A percentile compares a stretch with the other conserved stretches of the same genome.
Evolutionary conservation across 257 asterid genomes (phyloP).

Genomic region (Nemophila menziesii): DNA sequence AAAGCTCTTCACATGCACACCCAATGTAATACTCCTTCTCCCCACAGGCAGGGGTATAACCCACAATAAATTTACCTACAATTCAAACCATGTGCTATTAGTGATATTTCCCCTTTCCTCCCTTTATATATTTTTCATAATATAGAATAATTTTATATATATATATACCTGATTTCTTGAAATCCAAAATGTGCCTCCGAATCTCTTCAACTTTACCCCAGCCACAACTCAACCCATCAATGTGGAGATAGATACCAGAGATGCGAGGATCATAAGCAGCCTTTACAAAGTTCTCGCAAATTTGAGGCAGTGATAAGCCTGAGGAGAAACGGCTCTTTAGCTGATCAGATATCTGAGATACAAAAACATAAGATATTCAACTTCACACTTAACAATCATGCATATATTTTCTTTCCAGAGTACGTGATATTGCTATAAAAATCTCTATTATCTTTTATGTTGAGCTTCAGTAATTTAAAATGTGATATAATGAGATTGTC

Average conservation of each 20-base stretch:
- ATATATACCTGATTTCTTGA: constrained; percentile 71
- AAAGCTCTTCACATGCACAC: constrained; percentile 83
- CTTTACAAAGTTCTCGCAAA: constrained; percentile 79
- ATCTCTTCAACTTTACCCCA: constrained; percentile 99
- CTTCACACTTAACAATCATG: background rate
- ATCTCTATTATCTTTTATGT: background rate
- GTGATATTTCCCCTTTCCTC: background rate
- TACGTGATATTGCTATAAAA: background rate
- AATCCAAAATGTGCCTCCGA: constrained; percentile 76
- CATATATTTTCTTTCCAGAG: background rate
- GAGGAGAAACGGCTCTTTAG: constrained; percentile 92
- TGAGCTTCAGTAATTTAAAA: background rate
- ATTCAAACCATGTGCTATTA: constrained; percentile 1
- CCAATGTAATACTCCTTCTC: constrained; percentile 93
- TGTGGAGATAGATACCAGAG: constrained; percentile 82
- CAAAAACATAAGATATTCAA: constrained; percentile 5
- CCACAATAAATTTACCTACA: constrained; percentile 77
- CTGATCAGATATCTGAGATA: constrained; percentile 88
- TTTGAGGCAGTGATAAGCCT: constrained; percentile 83
- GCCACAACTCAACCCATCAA: constrained; percentile 78
- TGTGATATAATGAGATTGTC: background rate
- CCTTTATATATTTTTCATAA: too few species aligned
- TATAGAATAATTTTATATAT: background rate
- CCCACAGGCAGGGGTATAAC: constrained; percentile 71
- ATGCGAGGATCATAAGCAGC: constrained; percentile 98